A percentile compares a stretch with the other conserved stretches of the same genome.
Conservation (phyloP, 495 filamentous ascomycete genomes). For the Penicillium turbatum region DNA sequence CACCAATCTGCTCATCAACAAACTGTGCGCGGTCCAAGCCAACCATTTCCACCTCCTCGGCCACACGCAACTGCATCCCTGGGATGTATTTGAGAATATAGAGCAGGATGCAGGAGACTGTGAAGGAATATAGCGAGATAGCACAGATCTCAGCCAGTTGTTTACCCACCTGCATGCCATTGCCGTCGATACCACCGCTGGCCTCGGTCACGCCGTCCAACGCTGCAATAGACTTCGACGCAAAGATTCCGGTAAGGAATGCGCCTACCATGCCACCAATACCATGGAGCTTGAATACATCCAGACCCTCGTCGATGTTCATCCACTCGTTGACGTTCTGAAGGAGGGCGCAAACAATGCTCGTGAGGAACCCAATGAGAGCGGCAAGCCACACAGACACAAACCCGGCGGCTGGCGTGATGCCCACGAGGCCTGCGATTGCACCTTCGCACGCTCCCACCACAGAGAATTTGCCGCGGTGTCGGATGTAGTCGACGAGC, state of each 20-base stretch:
- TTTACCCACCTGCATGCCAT: conserved; percentile 54
- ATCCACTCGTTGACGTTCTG: conserved; percentile 56
- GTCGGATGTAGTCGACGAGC: conserved; percentile 52
- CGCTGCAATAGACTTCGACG: conserved; percentile 38
- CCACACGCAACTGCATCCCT: conserved; percentile 52
- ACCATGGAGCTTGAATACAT: conserved; percentile 61
- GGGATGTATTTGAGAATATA: conserved; percentile 56
- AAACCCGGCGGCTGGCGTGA: conserved; percentile 61
- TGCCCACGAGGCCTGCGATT: conserved; percentile 61
- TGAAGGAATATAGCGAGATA: conserved; percentile 53
- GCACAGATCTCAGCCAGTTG: conserved; percentile 58
- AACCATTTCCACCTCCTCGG: conserved; percentile 52
- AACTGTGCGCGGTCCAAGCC: conserved; percentile 57
- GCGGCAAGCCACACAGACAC: conserved; percentile 54
- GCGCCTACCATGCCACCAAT: conserved; percentile 57
- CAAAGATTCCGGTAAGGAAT: conserved; percentile 61
- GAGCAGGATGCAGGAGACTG: conserved; percentile 50
- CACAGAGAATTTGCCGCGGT: conserved; percentile 52
- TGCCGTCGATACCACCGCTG: conserved; percentile 53
- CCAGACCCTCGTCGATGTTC: conserved; percentile 57
- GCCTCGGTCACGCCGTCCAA: conserved; percentile 48
- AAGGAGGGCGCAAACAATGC: conserved; percentile 44
- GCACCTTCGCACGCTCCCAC: conserved; percentile 59
- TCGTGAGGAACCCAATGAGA: conserved; percentile 56
- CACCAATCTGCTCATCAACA: conserved; percentile 56